Conservation (phyloP, 2,329 filamentous ascomycete species). For the Cladophialophora chaetospira region DNA sequence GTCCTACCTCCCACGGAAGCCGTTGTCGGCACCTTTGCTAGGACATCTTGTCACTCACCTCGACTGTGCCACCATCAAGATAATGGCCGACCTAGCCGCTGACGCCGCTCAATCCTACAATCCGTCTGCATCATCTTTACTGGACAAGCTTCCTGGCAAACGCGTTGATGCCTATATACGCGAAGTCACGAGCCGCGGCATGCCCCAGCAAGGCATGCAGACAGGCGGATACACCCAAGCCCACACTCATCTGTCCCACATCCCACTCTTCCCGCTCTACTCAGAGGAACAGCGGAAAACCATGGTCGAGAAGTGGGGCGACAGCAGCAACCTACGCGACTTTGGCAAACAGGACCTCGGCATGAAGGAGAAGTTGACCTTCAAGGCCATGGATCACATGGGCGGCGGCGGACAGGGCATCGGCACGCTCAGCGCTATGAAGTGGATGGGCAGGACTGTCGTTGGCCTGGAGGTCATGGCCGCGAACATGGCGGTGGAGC, state of each 20-base stretch:
- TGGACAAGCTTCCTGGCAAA: constrained; percentile 1
- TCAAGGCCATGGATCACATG: background rate
- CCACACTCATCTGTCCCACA: background rate
- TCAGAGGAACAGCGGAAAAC: background rate
- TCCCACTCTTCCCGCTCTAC: constrained; percentile 1
- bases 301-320: background rate
- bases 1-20: too few species aligned
- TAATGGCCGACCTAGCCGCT: background rate
- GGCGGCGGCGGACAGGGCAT: background rate
- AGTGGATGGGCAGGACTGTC: background rate
- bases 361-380: background rate
- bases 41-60: too few species aligned
- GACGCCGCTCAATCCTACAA: background rate
- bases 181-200: background rate
- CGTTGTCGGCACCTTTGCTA: too few species aligned
- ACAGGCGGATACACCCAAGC: background rate
- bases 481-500: background rate
- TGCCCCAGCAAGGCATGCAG: background rate
- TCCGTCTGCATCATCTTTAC: background rate
- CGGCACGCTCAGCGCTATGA: background rate
- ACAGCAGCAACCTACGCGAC: background rate
- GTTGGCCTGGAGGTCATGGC: background rate
- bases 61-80: too few species aligned
- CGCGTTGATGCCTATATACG: constrained; percentile 1
- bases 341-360: background rate